Base-by-base conservation (phyloP, 306 rosid species). In the Inga oerstediana region DNA sequence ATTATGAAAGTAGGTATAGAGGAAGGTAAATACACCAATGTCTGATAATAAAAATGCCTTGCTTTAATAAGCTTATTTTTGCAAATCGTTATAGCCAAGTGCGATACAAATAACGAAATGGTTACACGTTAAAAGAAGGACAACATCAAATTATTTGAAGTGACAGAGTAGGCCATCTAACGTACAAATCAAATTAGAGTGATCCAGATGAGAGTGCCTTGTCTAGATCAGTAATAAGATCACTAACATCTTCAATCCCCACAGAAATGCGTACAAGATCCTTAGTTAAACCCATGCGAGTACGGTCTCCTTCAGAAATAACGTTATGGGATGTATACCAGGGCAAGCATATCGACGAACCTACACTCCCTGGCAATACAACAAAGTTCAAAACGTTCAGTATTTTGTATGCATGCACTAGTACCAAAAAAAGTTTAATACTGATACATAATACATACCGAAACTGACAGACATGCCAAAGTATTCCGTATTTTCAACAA, bases 381-480 rank as follows among this genome's bases (percentile, higher is more conserved):
- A 52, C 24, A 82, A 67, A 71, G 69, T 13, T 17, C 54, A 67
- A 43, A 73, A 43, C 49, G 74, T 10, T 72, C 13, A 77, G 44
- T 13, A 35, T 13, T 35, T 9, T 14, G 24, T 16, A 43, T 0
- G 16, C 48, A 44, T 44, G 48, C 48, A 44, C 48, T 9, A 44
- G 11, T 2, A 44, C 12, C 0, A 9, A 44, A 10, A 44, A 8
- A 44, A 9, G 10, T 9, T 9, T 1, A 9, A 44, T 44, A 8
- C 48, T 44, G 12, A 11, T 30, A 10, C 8, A 3, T 12, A 49
- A 78, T 27, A 54, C 85, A 87, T 90, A 95, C 99, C 98, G 76
- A 93, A 95, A 85, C 99, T 95, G 81, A 93, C 97, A 8, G 98
- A 88, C 77, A 95, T 84, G 91, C 99, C 90, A 89, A 89, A 95